Percentiles rank a stretch among this genome's conserved stretches.
phyloP scores from a whole-genome alignment of 2,329 filamentous ascomycete species.

The Venturia asperata region DNA sequence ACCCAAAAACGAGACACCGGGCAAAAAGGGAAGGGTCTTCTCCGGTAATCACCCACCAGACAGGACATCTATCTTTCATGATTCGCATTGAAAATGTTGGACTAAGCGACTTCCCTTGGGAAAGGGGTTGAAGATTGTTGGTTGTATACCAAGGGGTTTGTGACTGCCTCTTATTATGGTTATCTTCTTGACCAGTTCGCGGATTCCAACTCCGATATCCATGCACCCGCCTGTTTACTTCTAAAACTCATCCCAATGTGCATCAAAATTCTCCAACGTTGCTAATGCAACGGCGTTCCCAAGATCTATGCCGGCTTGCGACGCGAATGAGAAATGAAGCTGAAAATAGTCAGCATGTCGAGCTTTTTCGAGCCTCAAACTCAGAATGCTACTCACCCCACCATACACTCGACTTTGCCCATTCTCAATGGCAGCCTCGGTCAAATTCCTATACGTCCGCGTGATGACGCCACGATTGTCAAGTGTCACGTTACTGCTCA shows the following conservation, averaged over 20 bases:
- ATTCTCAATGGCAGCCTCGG: slow-evolving; percentile 26
- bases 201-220: neutral
- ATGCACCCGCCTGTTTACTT: neutral
- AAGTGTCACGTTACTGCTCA: slow-evolving; percentile 27
- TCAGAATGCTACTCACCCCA: slow-evolving; percentile 21
- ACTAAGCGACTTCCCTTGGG: slow-evolving; percentile 1
- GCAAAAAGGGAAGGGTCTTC: neutral
- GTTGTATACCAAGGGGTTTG: too few species aligned
- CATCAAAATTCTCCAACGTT: slow-evolving; percentile 24
- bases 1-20: neutral
- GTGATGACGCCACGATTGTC: slow-evolving; percentile 25
- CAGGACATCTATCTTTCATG: neutral
- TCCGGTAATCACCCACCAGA: neutral
- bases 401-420: slow-evolving; percentile 27
- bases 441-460: slow-evolving; percentile 25
- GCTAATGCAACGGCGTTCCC: slow-evolving; percentile 22
- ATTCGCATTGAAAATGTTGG: neutral
- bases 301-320: slow-evolving; percentile 24
- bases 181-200: too few species aligned
- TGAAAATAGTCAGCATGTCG: neutral
- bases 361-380: neutral
- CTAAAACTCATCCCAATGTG: slow-evolving; percentile 23
- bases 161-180: too few species aligned
- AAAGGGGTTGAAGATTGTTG: too few species aligned
- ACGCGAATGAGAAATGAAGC: slow-evolving; percentile 28